Evolutionary conservation across 257 asterid species (phyloP).

Genomic region (Perilla frutescens): DNA sequence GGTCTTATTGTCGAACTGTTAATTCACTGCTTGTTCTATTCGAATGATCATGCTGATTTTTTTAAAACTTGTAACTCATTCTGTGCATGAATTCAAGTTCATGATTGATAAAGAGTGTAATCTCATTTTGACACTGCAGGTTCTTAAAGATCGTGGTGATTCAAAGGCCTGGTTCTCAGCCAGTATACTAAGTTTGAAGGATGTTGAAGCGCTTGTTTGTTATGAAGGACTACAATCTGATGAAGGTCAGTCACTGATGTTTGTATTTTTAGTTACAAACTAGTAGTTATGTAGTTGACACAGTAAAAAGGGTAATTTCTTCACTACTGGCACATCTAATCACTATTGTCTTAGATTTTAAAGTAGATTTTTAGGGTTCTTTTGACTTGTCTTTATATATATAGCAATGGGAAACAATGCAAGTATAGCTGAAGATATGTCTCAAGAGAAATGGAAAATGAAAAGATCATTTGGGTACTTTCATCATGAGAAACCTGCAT

Average conservation of each 20-base stretch:
- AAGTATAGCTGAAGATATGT: conserved; percentile 21
- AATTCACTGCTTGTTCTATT: conserved; percentile 5
- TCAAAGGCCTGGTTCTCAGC: conserved; percentile 84
- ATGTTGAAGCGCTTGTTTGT: conserved; percentile 73
- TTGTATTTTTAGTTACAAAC: conserved; percentile 28
- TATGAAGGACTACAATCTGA: conserved; percentile 62
- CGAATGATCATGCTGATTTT: background rate
- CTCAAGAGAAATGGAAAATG: conserved; percentile 5
- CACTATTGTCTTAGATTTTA: conserved; percentile 12
- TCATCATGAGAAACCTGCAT: conserved; percentile 22
- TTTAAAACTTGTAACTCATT: conserved; percentile 16
- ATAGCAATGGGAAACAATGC: conserved; percentile 9
- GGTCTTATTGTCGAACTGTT: conserved; percentile 7
- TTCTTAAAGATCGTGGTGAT: conserved; percentile 71
- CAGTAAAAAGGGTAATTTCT: background rate
- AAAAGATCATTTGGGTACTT: conserved; percentile 1
- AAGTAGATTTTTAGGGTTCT: background rate
- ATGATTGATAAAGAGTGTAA: conserved; percentile 20
- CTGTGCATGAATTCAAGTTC: conserved; percentile 16
- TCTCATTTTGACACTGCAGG: conserved; percentile 55
- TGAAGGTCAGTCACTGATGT: conserved; percentile 62
- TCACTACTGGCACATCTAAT: background rate
- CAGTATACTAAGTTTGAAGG: conserved; percentile 65
- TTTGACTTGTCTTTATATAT: background rate
- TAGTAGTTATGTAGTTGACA: conserved; percentile 7